Evolutionary conservation across 1,139 yeast genomes (phyloP), one percentile per base, ranked within the genome.

Genomic region (Yamadazyma conglobata): DNA sequence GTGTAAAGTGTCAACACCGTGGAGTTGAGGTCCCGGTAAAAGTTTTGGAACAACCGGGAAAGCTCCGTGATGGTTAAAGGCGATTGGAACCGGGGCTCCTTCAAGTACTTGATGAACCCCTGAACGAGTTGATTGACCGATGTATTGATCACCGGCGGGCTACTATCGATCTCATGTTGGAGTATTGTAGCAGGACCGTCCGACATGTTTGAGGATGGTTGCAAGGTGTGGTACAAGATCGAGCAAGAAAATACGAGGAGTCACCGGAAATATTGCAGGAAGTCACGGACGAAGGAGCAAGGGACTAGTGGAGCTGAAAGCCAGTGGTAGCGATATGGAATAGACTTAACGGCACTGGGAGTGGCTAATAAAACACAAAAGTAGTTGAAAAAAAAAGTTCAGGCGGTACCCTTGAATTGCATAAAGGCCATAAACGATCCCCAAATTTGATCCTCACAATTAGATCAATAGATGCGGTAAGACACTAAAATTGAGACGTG

Each of bases 1-100:
- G 71, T 62, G 37, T 56, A 65, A 8, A 58, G 38, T 32, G 56
- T 46, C 28, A 64, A 42, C 8, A 52, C 55, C 22, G 64, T 47
- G n/a, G 63, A 52, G 42, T 63, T 56, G 35, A 67, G 49, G 39
- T 67, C 73, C 10, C 51, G 52, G 42, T 62, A 64, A 44, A 64
- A 67, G 19, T 42, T 44, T 18, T 46, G 49, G 44, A 67, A 67
- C 24, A 67, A 45, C 9, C 38, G 31, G 10, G 65, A 52, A 22
- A 67, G 47, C 41, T 67, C 70, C 10, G 42, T 35, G 12, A 65
- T 47, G 9, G 68, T 54, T 17, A 67, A 47, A 2, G 73, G 73
- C 12, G 63, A 47, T 42, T 60, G 72, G 40, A 56, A 67, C 15
- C 73, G 52, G 4, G 73, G 73, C 40, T 67, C 73, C 38, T 61